Percentiles rank a stretch among this genome's conserved stretches.
Evolutionary conservation across 2,329 filamentous ascomycete genomes (phyloP).

Genomic region (Alternaria conjuncta): DNA sequence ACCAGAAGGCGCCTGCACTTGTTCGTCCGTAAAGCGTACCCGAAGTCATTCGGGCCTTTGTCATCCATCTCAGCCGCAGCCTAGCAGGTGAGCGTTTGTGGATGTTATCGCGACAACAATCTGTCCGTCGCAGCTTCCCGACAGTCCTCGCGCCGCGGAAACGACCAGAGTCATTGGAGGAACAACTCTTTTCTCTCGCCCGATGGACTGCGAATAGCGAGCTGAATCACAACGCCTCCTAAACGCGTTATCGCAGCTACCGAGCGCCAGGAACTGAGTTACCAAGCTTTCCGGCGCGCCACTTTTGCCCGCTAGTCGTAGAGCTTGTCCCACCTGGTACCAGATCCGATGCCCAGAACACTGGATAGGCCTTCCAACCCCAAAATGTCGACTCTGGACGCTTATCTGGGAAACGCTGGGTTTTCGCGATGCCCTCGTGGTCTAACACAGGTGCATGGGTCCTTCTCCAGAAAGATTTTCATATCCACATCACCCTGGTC

Average conservation of each 20-base stretch:
- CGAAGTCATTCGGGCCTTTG: background rate
- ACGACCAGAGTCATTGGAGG: background rate
- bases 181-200: background rate
- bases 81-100: background rate
- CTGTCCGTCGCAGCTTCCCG: background rate
- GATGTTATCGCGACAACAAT: background rate
- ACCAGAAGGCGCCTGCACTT: background rate
- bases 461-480: constrained; percentile 1
- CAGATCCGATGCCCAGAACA: constrained; percentile 8
- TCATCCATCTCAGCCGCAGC: background rate
- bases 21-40: background rate
- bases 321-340: constrained; percentile 6
- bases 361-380: background rate
- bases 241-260: background rate
- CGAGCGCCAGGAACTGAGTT: background rate
- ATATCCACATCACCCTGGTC: background rate
- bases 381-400: background rate
- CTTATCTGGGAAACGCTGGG: background rate
- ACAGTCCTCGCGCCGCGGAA: background rate
- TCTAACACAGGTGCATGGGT: background rate
- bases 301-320: background rate
- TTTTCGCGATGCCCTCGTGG: background rate
- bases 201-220: background rate
- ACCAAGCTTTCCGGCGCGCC: constrained; percentile 7
- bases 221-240: background rate